A percentile compares a stretch with the other conserved stretches of the same genome.
Conservation (phyloP, 1,139 yeast genomes). For the Geotrichum restrictum region DNA sequence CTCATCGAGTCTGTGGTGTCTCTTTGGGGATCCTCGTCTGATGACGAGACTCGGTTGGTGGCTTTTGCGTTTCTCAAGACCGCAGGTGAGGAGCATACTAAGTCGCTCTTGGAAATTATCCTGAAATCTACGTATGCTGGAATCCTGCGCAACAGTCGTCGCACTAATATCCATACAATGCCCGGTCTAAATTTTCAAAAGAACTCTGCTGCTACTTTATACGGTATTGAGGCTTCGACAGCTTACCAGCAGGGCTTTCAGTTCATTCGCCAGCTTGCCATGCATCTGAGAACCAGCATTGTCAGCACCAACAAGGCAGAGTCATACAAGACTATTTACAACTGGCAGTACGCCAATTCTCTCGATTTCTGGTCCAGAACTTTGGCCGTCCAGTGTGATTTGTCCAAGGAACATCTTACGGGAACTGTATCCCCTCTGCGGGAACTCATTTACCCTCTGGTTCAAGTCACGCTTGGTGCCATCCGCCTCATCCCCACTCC, state of each 20-base stretch:
- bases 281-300: constrained; percentile 80
- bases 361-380: constrained; percentile 97
- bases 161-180: constrained; percentile 82
- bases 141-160: constrained; percentile 73
- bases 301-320: constrained; percentile 54
- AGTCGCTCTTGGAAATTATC: constrained; percentile 45
- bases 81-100: constrained; percentile 53
- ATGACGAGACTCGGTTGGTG: constrained; percentile 75
- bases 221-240: constrained; percentile 63
- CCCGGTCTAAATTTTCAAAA: constrained; percentile 83
- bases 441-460: constrained; percentile 86
- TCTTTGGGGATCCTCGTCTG: constrained; percentile 69
- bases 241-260: constrained; percentile 91
- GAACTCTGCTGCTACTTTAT: constrained; percentile 73
- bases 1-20: constrained; percentile 61
- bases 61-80: constrained; percentile 82
- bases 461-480: constrained; percentile 91
- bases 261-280: constrained; percentile 86
- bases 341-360: constrained; percentile 95
- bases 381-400: constrained; percentile 63
- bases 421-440: constrained; percentile 63
- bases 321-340: constrained; percentile 62
- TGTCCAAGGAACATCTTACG: constrained; percentile 35
- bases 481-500: constrained; percentile 88
- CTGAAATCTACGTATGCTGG: constrained; percentile 73